Evolutionary conservation across 345 rosid genomes (phyloP).

Genomic region (Eucalyptus tenuipes): DNA sequence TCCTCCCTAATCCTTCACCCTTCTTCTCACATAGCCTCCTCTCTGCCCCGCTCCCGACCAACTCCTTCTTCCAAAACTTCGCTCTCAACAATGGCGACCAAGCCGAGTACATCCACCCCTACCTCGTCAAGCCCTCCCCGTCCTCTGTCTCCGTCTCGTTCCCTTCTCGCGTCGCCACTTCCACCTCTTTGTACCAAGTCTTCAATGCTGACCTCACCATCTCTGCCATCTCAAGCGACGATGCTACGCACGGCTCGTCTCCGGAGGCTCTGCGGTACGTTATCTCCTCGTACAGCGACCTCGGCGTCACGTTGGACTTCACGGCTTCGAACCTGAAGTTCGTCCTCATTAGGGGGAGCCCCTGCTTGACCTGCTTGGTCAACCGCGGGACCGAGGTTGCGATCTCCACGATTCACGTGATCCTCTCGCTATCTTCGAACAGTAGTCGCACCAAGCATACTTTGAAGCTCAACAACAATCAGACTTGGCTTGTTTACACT

Average conservation of each 20-base stretch:
- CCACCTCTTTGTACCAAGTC: conserved; percentile 49
- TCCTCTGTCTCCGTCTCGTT: conserved; percentile 60
- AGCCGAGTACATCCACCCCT: conserved; percentile 84
- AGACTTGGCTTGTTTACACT: conserved; percentile 77
- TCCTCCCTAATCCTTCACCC: conserved; percentile 69
- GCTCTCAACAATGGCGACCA: conserved; percentile 75
- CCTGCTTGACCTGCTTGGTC: conserved; percentile 60
- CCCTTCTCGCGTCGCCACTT: conserved; percentile 47
- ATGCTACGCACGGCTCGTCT: accelerated
- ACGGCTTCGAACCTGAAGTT: conserved; percentile 54
- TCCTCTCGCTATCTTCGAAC: conserved; percentile 38
- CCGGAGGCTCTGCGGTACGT: conserved; percentile 2
- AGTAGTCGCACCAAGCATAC: conserved; percentile 47
- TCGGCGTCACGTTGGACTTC: conserved; percentile 61
- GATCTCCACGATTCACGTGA: conserved; percentile 63
- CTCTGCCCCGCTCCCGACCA: conserved; percentile 67
- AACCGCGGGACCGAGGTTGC: conserved; percentile 18
- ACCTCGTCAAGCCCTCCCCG: conserved; percentile 52
- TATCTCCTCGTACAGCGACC: conserved; percentile 58
- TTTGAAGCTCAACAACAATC: conserved; percentile 53
- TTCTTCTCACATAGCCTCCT: conserved; percentile 64
- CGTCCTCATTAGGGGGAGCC: conserved; percentile 76
- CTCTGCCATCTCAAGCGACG: conserved; percentile 16
- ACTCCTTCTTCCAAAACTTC: conserved; percentile 87
- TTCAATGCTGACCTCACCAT: conserved; percentile 58